These are phyloP conservation scores for Plasmodium gallinaceum DNA, from an alignment of 169 alveolate species.

Conservation along the genomic window DNA sequence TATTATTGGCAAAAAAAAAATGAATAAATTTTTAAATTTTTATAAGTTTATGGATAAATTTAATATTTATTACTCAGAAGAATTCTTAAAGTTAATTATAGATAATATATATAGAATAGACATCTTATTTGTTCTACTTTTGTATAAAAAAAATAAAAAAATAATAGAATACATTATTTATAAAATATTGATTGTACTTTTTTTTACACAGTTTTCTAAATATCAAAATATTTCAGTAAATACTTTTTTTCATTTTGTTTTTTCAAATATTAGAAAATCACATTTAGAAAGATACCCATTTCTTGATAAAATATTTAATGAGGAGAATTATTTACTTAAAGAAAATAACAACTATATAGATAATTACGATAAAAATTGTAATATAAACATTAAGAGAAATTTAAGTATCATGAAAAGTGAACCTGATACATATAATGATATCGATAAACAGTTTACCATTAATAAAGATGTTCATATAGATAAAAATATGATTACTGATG, in stretches of 20 bases:
- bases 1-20: constrained; percentile 7
- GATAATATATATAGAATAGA: constrained; percentile 27
- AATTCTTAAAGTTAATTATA: constrained; percentile 2
- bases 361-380: not conserved
- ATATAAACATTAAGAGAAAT: not conserved
- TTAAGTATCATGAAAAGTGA: not conserved
- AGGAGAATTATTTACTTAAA: not conserved
- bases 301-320: not conserved
- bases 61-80: constrained; percentile 7
- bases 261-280: not conserved
- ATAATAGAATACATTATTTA: not conserved
- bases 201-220: not conserved
- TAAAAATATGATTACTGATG: not conserved
- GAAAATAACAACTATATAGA: not conserved
- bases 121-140: constrained; percentile 4
- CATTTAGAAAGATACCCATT: not conserved
- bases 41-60: constrained; percentile 21
- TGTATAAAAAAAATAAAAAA: not conserved
- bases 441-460: not conserved
- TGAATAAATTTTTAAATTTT: constrained; percentile 27
- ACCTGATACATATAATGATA: not conserved
- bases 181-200: constrained; percentile 11
- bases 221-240: not conserved
- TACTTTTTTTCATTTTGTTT: not conserved
- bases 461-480: not conserved